Evolutionary conservation across 2,329 filamentous ascomycete genomes (phyloP).

Genomic region (Thermomyces lanuginosus): DNA sequence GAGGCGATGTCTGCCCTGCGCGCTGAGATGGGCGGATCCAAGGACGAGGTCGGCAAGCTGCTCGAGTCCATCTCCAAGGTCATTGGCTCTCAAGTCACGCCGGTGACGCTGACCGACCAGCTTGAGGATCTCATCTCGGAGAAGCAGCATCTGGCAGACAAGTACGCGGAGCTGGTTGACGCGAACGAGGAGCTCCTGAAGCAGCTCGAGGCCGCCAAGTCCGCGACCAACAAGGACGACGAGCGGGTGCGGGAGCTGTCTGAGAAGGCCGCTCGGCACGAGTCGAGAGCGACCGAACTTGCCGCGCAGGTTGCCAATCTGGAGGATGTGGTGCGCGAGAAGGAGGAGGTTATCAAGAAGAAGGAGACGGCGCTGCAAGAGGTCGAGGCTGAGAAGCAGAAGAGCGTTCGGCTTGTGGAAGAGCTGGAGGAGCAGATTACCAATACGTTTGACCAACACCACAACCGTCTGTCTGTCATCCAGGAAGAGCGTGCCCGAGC

Average conservation of each 20-base stretch:
- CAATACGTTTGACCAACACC: constrained; percentile 85
- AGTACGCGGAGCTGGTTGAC: constrained; percentile 26
- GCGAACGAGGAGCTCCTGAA: constrained; percentile 24
- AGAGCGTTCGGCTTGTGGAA: constrained; percentile 80
- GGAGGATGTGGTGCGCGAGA: constrained; percentile 29
- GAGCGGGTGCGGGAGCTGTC: constrained; percentile 23
- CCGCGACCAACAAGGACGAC: constrained; percentile 21
- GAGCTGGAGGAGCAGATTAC: constrained; percentile 95
- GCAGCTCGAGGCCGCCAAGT: constrained; percentile 20
- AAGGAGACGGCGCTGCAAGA: constrained; percentile 32
- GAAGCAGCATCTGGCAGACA: constrained; percentile 27
- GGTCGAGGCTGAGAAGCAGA: constrained; percentile 55
- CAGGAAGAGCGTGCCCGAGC: constrained; percentile 58
- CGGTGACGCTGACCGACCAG: constrained; percentile 43
- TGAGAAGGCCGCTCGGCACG: constrained; percentile 26
- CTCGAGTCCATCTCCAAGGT: constrained; percentile 40
- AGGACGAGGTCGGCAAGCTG: constrained; percentile 48
- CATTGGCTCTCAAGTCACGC: constrained; percentile 35
- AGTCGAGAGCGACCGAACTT: constrained; percentile 41
- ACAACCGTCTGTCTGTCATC: constrained; percentile 74
- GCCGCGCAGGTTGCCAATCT: constrained; percentile 31
- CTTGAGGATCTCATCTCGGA: constrained; percentile 38
- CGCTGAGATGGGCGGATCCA: constrained; percentile 47
- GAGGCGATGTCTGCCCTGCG: constrained; percentile 43
- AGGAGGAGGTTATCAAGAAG: constrained; percentile 30